Percentiles rank a stretch among this genome's conserved stretches.
These are phyloP conservation scores for Aspergillus oerlinghausenensis DNA, from an alignment of 2,329 filamentous ascomycete species.

Conservation along the genomic window DNA sequence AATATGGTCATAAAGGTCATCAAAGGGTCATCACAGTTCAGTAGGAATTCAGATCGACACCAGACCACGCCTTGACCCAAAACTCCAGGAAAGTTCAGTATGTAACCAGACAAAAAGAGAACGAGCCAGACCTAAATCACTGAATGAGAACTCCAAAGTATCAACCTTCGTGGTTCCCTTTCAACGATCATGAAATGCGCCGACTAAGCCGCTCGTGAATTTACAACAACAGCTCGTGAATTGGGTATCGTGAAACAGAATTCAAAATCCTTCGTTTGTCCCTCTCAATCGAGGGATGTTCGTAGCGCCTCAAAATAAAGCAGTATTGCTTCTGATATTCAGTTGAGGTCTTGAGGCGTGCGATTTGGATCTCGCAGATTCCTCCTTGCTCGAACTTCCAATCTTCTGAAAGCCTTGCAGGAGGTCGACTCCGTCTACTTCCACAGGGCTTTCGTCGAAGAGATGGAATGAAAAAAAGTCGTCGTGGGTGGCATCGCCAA, in stretches of 20 bases:
- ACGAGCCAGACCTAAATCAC: neutral
- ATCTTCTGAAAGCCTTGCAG: slow-evolving; percentile 47
- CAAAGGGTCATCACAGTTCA: slow-evolving; percentile 28
- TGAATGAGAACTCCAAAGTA: neutral
- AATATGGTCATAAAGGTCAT: slow-evolving; percentile 35
- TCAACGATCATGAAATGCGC: neutral
- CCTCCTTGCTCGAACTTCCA: slow-evolving; percentile 35
- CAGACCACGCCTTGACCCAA: slow-evolving; percentile 18
- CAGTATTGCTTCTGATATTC: slow-evolving; percentile 30
- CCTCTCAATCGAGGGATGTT: neutral
- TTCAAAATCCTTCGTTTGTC: neutral
- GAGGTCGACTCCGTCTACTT: slow-evolving; percentile 44
- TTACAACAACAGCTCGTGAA: neutral
- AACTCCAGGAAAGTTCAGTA: slow-evolving; percentile 22
- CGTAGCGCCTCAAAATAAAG: slow-evolving; percentile 25
- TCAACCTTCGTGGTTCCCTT: neutral
- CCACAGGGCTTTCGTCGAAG: slow-evolving; percentile 41
- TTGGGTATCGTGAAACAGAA: neutral
- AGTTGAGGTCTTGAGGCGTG: slow-evolving; percentile 28
- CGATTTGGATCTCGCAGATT: slow-evolving; percentile 24
- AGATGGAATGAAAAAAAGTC: slow-evolving; percentile 47
- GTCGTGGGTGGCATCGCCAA: slow-evolving; percentile 36
- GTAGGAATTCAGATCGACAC: slow-evolving; percentile 23
- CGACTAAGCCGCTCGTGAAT: neutral
- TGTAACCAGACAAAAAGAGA: neutral